Evolutionary conservation across 805 yeast species (phyloP), one percentile per base, ranked within the genome.

Genomic region (Metschnikowia amazonensis): DNA sequence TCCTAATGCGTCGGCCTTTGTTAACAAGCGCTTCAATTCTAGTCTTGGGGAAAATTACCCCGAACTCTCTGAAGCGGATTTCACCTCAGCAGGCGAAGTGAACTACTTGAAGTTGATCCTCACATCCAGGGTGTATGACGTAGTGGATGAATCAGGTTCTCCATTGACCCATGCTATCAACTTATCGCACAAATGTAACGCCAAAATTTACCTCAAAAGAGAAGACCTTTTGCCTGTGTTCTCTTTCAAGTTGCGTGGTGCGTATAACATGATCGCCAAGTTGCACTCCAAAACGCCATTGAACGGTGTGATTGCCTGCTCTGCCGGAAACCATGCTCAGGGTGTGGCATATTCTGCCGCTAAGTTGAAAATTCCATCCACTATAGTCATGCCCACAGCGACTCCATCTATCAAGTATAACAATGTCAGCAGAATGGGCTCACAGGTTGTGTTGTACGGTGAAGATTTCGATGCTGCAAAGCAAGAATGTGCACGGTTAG

Each of bases 271-370:
- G 96, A 86, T 94, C 57, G 95, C 98, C 29, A 87, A 92, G 58
- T 67, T 94, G 41, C 80, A 82, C 43, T 62, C 69, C 17, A 79
- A 76, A 37, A 72, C 82, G 56, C 76, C 83, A 52, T 57, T 88
- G 63, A 74, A 77, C 40, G 99, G 99, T 57, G 97, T 94, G 45
- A 86, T 95, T 62, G 97, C 98, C 0, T 94, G 98, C 60, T 89
- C 97, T 25, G 99, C 99, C 3, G 99, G 99, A 29, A 94, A 94
- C 66, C 99, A 94, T 59, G 99, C 99, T 1, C 99, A 94, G 64
- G 99, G 99, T 55, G 98, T 94, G 11, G 99, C 99, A 0, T 92
- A 68, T 63, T 85, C 96, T 18, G 96, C 98, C 3, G 81, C 80
- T 49, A 80, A 84, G 48, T 72, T 94, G 60, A 84, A 84, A 23